Base-by-base conservation (phyloP, 139 green algal species). In the Chlorella vulgaris region DNA sequence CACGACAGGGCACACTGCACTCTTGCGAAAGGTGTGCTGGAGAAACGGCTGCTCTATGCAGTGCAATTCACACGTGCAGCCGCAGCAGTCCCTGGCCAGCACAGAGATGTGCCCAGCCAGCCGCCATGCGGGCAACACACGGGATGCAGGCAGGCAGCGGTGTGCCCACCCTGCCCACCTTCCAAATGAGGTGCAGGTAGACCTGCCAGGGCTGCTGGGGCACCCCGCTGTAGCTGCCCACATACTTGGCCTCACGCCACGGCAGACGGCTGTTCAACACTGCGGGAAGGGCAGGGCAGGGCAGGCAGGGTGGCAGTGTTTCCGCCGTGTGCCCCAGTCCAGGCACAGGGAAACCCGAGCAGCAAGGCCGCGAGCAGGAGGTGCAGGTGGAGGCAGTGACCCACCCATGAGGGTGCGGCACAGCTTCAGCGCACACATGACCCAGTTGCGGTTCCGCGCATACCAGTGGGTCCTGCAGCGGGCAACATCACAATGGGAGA, bases 331-430 rank as follows among this genome's bases (percentile, higher is more conserved):
- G n/a, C n/a, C n/a, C n/a, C n/a, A n/a, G n/a, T n/a, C n/a, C n/a
- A n/a, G n/a, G n/a, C n/a, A n/a, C n/a, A n/a, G n/a, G n/a, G n/a
- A n/a, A n/a, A n/a, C n/a, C n/a, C n/a, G n/a, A n/a, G n/a, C n/a
- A n/a, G n/a, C n/a, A n/a, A n/a, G n/a, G n/a, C n/a, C n/a, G n/a
- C n/a, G n/a, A n/a, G n/a, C n/a, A n/a, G n/a, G n/a, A n/a, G n/a
- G n/a, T n/a, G n/a, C n/a, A n/a, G n/a, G n/a, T n/a, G 55, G 5
- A 29, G 18, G 18, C 55, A 28, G 5, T 21, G 18, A n/a, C 55
- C n/a, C 55, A 65, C 55, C 55, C 55, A 65, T 65, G 18, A 65
- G 55, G 15, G 55, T 65, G 55, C 55, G 55, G 55, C 55, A 65
- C 55, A 65, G 55, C 18, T 21, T 15, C 55, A 65, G 55, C 18